These are phyloP conservation scores for Cercospora sojina DNA, from an alignment of 2,329 filamentous ascomycete genomes.

Conservation along the genomic window DNA sequence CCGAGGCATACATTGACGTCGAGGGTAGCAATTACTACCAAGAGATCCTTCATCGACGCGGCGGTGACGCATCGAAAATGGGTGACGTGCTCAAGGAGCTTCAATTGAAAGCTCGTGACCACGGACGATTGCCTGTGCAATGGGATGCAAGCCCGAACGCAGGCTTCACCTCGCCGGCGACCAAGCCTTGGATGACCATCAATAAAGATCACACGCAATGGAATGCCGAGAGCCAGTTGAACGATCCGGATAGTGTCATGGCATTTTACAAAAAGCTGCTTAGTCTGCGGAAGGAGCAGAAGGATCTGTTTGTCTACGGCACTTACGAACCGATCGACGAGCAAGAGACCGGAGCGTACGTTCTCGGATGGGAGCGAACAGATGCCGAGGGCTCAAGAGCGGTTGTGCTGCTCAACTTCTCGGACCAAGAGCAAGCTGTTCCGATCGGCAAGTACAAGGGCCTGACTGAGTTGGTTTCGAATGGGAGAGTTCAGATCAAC, in stretches of 20 bases:
- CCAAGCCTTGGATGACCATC: conserved; percentile 22
- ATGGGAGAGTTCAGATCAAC: conserved; percentile 19
- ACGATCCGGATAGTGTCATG: conserved; percentile 52
- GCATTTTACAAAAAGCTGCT: conserved; percentile 55
- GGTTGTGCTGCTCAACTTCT: conserved; percentile 42
- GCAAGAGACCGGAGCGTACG: conserved; percentile 33
- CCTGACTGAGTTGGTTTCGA: conserved; percentile 19
- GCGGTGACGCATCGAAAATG: conserved; percentile 10
- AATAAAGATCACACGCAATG: conserved; percentile 20
- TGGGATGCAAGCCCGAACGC: conserved; percentile 58
- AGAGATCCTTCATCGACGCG: conserved; percentile 39
- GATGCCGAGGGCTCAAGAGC: conserved; percentile 21
- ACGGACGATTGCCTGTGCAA: conserved; percentile 66
- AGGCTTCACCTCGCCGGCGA: conserved; percentile 55
- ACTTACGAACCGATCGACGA: conserved; percentile 23
- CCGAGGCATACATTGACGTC: conserved; percentile 51
- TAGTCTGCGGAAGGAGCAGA: conserved; percentile 23
- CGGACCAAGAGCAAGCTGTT: conserved; percentile 36
- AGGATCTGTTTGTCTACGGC: conserved; percentile 30
- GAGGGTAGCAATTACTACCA: conserved; percentile 57
- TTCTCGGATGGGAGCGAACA: conserved; percentile 5
- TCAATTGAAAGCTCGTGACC: conserved; percentile 19
- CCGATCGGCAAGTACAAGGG: conserved; percentile 16
- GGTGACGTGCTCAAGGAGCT: conserved; percentile 16
- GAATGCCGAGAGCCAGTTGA: conserved; percentile 44